Conservation (phyloP, 1,139 yeast species). For the Hansenula lynferdii region DNA sequence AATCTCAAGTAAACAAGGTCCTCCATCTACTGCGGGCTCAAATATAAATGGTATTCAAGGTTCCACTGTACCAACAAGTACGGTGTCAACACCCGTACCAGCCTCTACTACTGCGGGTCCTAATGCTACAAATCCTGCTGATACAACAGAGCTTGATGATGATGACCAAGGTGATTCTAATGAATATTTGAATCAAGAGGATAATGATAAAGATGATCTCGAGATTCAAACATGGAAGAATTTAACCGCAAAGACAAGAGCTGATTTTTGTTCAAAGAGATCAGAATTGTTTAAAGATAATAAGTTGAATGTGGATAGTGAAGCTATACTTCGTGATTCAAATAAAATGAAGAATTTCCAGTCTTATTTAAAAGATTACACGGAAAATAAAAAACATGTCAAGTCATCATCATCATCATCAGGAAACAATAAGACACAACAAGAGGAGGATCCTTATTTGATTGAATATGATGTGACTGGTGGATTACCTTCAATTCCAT, state of each 20-base stretch:
- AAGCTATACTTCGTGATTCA: slow-evolving; percentile 61
- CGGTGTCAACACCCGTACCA: slow-evolving; percentile 5
- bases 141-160: slow-evolving; percentile 25
- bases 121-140: slow-evolving; percentile 5
- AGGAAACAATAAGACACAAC: slow-evolving; percentile 23
- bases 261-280: slow-evolving; percentile 68
- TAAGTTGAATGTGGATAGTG: slow-evolving; percentile 58
- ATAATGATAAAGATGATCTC: slow-evolving; percentile 56
- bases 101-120: slow-evolving; percentile 1
- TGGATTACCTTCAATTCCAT: slow-evolving; percentile 66
- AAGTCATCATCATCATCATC: slow-evolving; percentile 20
- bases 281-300: slow-evolving; percentile 58
- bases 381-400: slow-evolving; percentile 21
- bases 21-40: slow-evolving; percentile 1
- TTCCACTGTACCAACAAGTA: slow-evolving; percentile 2
- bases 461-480: slow-evolving; percentile 83
- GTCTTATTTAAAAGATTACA: slow-evolving; percentile 21
- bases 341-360: slow-evolving; percentile 46
- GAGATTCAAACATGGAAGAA: slow-evolving; percentile 80
- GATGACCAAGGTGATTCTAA: slow-evolving; percentile 25
- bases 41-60: background rate
- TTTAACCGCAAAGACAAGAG: slow-evolving; percentile 73
- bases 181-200: slow-evolving; percentile 34
- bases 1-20: background rate
- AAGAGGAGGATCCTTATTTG: slow-evolving; percentile 38